Conservation (phyloP, 441 rosid genomes). For the Daphne laureola region DNA sequence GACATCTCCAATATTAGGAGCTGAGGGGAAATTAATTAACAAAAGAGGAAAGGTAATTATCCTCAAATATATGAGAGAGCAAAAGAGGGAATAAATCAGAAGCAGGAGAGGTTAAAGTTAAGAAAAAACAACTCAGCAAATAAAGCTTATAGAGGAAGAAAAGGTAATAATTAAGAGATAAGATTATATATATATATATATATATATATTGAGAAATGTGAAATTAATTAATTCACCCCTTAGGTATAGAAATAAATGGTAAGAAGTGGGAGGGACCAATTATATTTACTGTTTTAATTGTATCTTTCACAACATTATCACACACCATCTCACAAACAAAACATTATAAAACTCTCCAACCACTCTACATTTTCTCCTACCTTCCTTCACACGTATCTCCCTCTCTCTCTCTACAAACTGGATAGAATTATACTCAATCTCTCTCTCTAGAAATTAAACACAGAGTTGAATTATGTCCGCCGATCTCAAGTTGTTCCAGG, state of each 20-base stretch:
- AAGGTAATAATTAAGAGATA: not conserved
- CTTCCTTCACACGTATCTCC: conserved; percentile 27
- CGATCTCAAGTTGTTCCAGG: conserved; percentile 37
- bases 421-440: too few species aligned
- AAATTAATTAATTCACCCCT: too few species aligned
- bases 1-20: not conserved
- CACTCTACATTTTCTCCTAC: conserved; percentile 5
- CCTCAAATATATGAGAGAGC: not conserved
- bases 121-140: conserved; percentile 4
- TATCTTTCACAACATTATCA: not conserved
- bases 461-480: conserved; percentile 33
- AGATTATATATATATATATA: too few species aligned
- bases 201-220: too few species aligned
- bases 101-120: not conserved
- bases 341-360: conserved; percentile 25
- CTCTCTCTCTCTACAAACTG: not conserved
- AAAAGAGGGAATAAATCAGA: not conserved
- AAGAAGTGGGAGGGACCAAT: too few species aligned
- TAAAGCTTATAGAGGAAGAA: conserved; percentile 7
- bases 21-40: conserved; percentile 1
- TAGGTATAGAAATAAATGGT: too few species aligned
- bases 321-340: not conserved
- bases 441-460: too few species aligned
- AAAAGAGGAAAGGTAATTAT: too few species aligned
- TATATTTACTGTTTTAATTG: too few species aligned